These are phyloP conservation scores for Juglanconis juglandina DNA, from an alignment of 2,329 filamentous ascomycete genomes.

Conservation along the genomic window DNA sequence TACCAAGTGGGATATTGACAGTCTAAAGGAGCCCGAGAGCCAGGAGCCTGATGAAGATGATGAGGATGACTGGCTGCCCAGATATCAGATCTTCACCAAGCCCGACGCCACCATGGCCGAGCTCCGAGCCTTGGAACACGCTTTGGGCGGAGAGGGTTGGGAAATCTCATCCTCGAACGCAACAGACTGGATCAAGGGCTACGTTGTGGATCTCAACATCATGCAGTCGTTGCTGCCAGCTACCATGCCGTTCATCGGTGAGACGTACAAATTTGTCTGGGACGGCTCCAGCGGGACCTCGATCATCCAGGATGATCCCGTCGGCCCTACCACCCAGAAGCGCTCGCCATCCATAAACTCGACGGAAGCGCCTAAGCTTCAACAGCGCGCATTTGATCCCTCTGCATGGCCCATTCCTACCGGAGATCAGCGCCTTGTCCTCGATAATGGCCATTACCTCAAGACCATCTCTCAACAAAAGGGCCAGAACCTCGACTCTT, in stretches of 20 bases:
- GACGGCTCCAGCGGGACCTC: background rate
- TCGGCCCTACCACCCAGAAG: background rate
- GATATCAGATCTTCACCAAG: constrained; percentile 2
- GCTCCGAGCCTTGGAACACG: background rate
- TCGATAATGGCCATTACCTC: background rate
- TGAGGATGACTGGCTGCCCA: constrained; percentile 8
- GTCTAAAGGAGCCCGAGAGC: background rate
- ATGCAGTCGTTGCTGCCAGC: constrained; percentile 5
- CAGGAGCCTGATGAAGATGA: constrained; percentile 9
- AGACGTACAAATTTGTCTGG: constrained; percentile 4
- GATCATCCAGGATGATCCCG: background rate
- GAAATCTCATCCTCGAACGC: background rate
- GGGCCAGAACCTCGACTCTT: background rate
- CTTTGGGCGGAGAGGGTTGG: background rate
- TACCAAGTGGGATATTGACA: constrained; percentile 2
- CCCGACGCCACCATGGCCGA: background rate
- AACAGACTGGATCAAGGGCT: background rate
- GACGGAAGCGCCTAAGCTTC: background rate
- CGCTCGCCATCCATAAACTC: background rate
- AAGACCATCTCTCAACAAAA: constrained; percentile 12
- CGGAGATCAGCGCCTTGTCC: background rate
- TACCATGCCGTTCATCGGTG: constrained; percentile 1
- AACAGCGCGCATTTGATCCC: background rate
- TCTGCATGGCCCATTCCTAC: background rate
- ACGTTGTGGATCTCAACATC: constrained; percentile 10